phyloP scores from a whole-genome alignment of 305 asterid genomes.

The Fraxinus angustifolia region DNA sequence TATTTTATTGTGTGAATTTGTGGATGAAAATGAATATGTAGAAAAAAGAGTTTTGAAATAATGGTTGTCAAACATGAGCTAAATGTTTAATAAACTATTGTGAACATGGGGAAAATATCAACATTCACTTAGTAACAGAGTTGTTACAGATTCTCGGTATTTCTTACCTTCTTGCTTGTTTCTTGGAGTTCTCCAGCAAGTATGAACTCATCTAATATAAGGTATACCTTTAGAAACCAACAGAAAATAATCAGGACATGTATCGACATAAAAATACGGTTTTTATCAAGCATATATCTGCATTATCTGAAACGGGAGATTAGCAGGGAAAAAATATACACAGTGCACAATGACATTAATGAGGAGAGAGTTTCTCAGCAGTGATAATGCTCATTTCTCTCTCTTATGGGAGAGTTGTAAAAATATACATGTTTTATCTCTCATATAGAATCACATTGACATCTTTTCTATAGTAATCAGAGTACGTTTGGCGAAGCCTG shows the following conservation, averaged over 20 bases:
- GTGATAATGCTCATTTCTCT: background rate
- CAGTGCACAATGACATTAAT: background rate
- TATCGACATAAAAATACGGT: background rate
- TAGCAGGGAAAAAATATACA: background rate
- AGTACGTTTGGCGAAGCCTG: background rate
- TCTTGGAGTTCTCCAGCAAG: conserved; percentile 98
- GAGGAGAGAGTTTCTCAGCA: background rate
- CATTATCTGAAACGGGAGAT: background rate
- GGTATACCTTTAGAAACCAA: conserved; percentile 56
- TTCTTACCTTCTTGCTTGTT: conserved; percentile 82
- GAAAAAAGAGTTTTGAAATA: too few relatives aligned
- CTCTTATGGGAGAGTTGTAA: background rate
- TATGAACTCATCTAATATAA: conserved; percentile 87
- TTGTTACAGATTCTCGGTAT: background rate
- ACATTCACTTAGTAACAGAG: background rate
- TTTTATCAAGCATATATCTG: background rate
- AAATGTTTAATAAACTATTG: background rate
- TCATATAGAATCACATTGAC: background rate
- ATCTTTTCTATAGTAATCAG: background rate
- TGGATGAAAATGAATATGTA: too few relatives aligned
- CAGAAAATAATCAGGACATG: background rate
- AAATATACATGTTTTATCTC: background rate
- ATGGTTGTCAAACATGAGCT: too few relatives aligned
- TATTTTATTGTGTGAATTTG: too few relatives aligned
- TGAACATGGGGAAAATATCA: background rate